Evolutionary conservation across 805 yeast genomes (phyloP).

Genomic region (Suhomyces sp.): DNA sequence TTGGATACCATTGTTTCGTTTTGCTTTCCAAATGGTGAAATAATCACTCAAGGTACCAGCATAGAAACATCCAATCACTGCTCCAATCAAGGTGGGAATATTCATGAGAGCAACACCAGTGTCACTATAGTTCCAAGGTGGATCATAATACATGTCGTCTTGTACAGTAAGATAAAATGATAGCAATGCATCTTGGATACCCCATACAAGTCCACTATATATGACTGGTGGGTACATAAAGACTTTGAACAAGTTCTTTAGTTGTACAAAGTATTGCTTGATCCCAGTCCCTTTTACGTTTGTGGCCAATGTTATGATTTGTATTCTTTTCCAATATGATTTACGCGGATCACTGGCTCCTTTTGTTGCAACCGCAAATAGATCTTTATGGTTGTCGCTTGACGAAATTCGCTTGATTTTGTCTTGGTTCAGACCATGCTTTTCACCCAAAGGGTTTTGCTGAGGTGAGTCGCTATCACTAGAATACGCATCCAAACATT

Average conservation of each 20-base stretch:
- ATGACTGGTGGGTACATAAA: conserved; percentile 64
- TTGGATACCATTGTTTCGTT: conserved; percentile 54
- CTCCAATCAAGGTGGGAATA: conserved; percentile 65
- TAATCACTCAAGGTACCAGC: conserved; percentile 61
- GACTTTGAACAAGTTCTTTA: conserved; percentile 51
- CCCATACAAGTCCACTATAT: conserved; percentile 73
- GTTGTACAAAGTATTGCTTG: conserved; percentile 58
- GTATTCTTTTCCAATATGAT: conserved; percentile 47
- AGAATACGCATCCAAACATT: background rate
- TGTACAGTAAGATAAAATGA: conserved; percentile 74
- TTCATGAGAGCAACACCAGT: conserved; percentile 74
- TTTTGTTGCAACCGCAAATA: background rate
- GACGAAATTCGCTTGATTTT: background rate
- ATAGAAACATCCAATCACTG: conserved; percentile 61
- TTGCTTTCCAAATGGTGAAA: conserved; percentile 60
- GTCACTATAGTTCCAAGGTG: conserved; percentile 65
- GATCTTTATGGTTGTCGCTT: background rate
- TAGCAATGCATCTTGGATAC: conserved; percentile 72
- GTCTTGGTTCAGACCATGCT: background rate
- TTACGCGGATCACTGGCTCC: conserved; percentile 17
- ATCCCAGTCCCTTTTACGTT: conserved; percentile 63
- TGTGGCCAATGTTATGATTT: conserved; percentile 53
- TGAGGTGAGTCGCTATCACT: background rate
- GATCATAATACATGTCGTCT: conserved; percentile 61
- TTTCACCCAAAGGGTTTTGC: background rate